Conservation (phyloP, 2,329 filamentous ascomycete species). For the Helotiales sp. region DNA sequence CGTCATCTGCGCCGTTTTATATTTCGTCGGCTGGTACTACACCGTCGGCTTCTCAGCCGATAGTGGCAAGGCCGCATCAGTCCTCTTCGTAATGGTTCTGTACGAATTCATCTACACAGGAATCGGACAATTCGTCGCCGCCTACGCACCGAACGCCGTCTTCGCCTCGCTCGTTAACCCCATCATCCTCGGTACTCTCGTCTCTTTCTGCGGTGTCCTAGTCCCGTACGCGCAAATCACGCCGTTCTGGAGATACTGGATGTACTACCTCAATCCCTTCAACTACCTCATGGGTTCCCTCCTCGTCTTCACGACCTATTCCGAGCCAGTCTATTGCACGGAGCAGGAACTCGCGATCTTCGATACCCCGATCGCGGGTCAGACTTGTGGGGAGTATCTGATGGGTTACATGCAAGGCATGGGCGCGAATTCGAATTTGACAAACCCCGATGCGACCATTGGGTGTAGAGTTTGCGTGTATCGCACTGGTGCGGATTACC, state of each 20-base stretch:
- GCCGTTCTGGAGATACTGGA: slow-evolving; percentile 43
- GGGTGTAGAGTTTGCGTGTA: slow-evolving; percentile 68
- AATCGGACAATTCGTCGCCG: slow-evolving; percentile 67
- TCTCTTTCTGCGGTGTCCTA: slow-evolving; percentile 78
- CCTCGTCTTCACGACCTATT: slow-evolving; percentile 64
- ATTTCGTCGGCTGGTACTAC: slow-evolving; percentile 62
- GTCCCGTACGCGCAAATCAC: slow-evolving; percentile 62
- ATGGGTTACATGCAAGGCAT: slow-evolving; percentile 53
- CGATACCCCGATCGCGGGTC: slow-evolving; percentile 63
- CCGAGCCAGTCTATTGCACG: slow-evolving; percentile 55
- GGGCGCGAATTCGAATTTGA: slow-evolving; percentile 55
- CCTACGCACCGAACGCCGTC: slow-evolving; percentile 64
- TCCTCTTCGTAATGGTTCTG: slow-evolving; percentile 60
- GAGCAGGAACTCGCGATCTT: slow-evolving; percentile 64
- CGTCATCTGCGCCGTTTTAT: slow-evolving; percentile 51
- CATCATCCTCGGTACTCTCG: slow-evolving; percentile 57
- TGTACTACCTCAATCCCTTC: slow-evolving; percentile 69
- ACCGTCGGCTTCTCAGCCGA: slow-evolving; percentile 56
- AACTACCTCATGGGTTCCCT: slow-evolving; percentile 75
- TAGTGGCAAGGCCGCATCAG: slow-evolving; percentile 54
- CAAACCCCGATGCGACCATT: slow-evolving; percentile 62
- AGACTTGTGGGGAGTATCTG: slow-evolving; percentile 64
- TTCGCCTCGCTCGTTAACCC: slow-evolving; percentile 62
- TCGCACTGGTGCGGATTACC: slow-evolving; percentile 60
- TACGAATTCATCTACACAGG: slow-evolving; percentile 66